A percentile compares a stretch with the other conserved stretches of the same genome.
These are phyloP conservation scores for Aspergillus transmontanensis DNA, from an alignment of 2,329 filamentous ascomycete genomes.

Conservation along the genomic window DNA sequence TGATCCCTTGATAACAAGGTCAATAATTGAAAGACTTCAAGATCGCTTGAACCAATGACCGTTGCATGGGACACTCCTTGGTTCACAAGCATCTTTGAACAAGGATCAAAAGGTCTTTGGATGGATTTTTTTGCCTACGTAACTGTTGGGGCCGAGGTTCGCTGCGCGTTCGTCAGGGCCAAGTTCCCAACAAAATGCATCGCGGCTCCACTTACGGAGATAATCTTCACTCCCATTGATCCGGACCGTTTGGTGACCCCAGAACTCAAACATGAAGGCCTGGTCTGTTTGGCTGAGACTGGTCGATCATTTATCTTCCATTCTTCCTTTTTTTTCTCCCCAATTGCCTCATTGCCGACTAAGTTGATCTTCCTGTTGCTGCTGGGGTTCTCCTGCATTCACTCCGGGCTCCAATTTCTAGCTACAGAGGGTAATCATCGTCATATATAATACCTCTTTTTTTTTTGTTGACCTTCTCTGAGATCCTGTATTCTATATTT, in stretches of 20 bases:
- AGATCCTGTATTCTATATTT: not conserved
- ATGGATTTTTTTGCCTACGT: not conserved
- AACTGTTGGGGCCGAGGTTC: constrained; percentile 16
- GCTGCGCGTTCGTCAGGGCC: not conserved
- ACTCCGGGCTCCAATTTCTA: not conserved
- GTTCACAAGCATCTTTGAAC: not conserved
- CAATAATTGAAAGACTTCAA: not conserved
- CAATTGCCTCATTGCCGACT: not conserved
- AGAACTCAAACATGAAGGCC: not conserved
- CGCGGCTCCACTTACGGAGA: constrained; percentile 14
- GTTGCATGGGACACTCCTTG: not conserved
- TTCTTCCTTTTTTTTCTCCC: not conserved
- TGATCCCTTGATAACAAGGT: not conserved
- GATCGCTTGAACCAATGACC: not conserved
- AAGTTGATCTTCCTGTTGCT: not conserved
- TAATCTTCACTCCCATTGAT: constrained; percentile 7
- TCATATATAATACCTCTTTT: not conserved
- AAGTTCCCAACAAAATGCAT: constrained; percentile 19
- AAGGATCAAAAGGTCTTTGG: not conserved
- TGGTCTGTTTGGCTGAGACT: not conserved
- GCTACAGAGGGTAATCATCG: not conserved
- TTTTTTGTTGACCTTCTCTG: not conserved
- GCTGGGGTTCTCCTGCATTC: not conserved
- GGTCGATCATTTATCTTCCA: not conserved
- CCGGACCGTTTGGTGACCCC: constrained; percentile 1